Base-by-base conservation (phyloP, 495 filamentous ascomycete species). In the Polyplosphaeria fusca region DNA sequence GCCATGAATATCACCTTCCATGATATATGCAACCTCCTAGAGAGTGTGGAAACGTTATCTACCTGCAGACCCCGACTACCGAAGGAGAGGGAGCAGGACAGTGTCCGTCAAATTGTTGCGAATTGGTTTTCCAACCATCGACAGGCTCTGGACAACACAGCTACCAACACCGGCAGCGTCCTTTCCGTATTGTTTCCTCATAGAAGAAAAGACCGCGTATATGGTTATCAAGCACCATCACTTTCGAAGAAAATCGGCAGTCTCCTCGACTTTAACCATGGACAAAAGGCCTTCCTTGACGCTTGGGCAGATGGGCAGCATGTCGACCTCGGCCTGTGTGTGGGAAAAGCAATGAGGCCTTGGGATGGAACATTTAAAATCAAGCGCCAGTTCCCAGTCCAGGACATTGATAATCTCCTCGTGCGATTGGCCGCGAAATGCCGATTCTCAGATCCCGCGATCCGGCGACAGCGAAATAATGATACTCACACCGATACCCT, bases 281-380 rank as follows among this genome's bases (percentile, higher is more conserved):
- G 35, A 0, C 48, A 59, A 42, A 42, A 13, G 32, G 45, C 48
- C 2, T 39, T 51, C 9, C 49, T 64, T 26, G 45, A 51, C 16
- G 14, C 28, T 11, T 64, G 49, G 32, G 39, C 12, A 37, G 30
- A 47, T 11, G n/a, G 48, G 13, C 23, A 22, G 2, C 25, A 55
- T n/a, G 48, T 41, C 11, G 60, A 64, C 20, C 32, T 64, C 7
- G 54, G 54, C 11, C 45, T 28, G 23, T 64, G 28, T 42, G 41
- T 35, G 19, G 25, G 42, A 23, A 19, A 22, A 20, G 60, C 55
- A 0, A 49, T 51, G 43, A 44, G 35, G 16, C 25, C 16, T 18
- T 58, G 54, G 49, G 60, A 64, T 32, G 55, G 54, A 14, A 58
- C 60, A 22, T 55, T 59, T 39, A 47, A 43, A n/a, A 46, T 39